Base-by-base conservation (phyloP, 495 filamentous ascomycete genomes). In the Podospora didyma region DNA sequence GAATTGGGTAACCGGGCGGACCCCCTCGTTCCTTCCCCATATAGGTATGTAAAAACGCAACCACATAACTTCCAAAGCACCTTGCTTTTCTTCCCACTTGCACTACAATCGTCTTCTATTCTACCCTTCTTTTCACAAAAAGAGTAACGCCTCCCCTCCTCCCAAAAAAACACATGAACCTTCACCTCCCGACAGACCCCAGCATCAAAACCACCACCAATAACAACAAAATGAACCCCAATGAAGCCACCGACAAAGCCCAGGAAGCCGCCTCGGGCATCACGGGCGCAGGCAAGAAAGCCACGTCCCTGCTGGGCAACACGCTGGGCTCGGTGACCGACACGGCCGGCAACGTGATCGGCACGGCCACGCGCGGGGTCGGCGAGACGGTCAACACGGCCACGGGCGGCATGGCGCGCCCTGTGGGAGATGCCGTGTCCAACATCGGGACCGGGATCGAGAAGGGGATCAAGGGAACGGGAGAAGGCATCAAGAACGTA, bases 331-430 rank as follows among this genome's bases (percentile, higher is more conserved):
- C 71, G 35, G 54, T 72, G 12, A 78, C 83, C 3, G 80, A 84
- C 48, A 88, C 85, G 1, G 78, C 81, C 2, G 86, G 86, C n/a
- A 82, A 81, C 26, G 76, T 87, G 0, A 79, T 86, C 1, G 86
- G 86, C 31, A 80, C 85, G 3, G 81, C 82, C 0, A 76, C 77
- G 7, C 74, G 84, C 10, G 85, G 85, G 0, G 17, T 89, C 2
- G 86, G 85, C 6, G 67, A 86, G 56, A 86, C 82, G 2, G 72
- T 89, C 56, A 84, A 70, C 17, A 78, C 79, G 46, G 82, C 81
- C 0, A 84, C 84, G 1, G 86, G 85, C 0, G 82, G 74, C 14
- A 16, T 17, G 37, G 71, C 77, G 17, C 84, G 84, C 58, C 81
- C 83, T 1, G 73, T 89, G 7, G 85, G 85, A 0, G 80, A 87